These are phyloP conservation scores for Candida andamanensis DNA, from an alignment of 805 yeast genomes.

Conservation along the genomic window DNA sequence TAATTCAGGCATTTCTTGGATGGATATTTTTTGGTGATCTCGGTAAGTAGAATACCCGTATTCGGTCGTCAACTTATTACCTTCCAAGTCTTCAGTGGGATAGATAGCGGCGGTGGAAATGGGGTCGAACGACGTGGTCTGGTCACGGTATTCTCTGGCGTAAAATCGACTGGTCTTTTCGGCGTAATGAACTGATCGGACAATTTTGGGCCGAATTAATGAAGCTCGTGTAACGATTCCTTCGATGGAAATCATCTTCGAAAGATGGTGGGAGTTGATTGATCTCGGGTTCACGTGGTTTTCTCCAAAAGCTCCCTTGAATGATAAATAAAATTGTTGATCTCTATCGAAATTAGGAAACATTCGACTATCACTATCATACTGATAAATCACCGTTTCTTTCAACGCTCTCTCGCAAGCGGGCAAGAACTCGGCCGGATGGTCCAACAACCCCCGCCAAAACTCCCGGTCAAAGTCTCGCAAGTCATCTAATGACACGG, in stretches of 20 bases:
- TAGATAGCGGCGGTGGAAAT: slow-evolving; percentile 78
- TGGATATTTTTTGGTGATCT: slow-evolving; percentile 89
- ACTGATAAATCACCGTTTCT: slow-evolving; percentile 70
- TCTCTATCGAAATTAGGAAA: slow-evolving; percentile 49
- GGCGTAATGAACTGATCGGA: slow-evolving; percentile 89
- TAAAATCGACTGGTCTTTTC: slow-evolving; percentile 79
- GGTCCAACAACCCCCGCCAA: slow-evolving; percentile 69
- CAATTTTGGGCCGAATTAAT: slow-evolving; percentile 84
- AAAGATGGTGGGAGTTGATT: slow-evolving; percentile 67
- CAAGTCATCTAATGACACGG: slow-evolving; percentile 78
- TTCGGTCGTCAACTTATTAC: slow-evolving; percentile 82
- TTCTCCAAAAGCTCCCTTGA: slow-evolving; percentile 87
- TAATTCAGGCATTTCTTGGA: slow-evolving; percentile 96
- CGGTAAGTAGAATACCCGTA: slow-evolving; percentile 89
- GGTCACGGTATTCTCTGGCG: slow-evolving; percentile 88
- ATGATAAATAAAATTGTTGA: slow-evolving; percentile 67
- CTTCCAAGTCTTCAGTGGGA: slow-evolving; percentile 90
- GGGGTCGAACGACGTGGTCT: slow-evolving; percentile 85
- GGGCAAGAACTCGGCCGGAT: slow-evolving; percentile 83
- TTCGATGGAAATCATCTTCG: slow-evolving; percentile 81
- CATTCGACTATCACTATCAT: slow-evolving; percentile 55
- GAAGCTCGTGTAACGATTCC: slow-evolving; percentile 96
- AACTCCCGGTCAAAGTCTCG: slow-evolving; percentile 74
- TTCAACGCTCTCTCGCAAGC: slow-evolving; percentile 83
- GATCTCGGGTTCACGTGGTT: slow-evolving; percentile 86